Conservation (phyloP, 371 early-diverging fungal species). For the Rhizomucor miehei region DNA sequence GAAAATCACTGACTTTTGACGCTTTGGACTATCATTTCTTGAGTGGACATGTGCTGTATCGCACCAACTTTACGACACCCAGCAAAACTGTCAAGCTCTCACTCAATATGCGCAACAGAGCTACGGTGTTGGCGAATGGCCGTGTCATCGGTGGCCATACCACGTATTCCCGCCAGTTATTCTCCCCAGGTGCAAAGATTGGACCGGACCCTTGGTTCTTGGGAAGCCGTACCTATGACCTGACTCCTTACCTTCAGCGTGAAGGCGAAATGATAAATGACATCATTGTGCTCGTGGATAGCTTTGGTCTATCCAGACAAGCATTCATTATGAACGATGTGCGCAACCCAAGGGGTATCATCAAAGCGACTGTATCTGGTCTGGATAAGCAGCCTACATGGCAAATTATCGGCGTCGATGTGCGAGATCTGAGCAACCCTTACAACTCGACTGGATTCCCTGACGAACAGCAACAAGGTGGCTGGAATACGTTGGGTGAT, state of each 20-base stretch:
- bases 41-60: constrained; percentile 69
- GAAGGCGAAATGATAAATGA: constrained; percentile 43
- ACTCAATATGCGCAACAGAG: constrained; percentile 71
- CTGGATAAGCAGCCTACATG: constrained; percentile 42
- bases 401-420: constrained; percentile 82
- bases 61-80: constrained; percentile 24
- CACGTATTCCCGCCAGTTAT: constrained; percentile 65
- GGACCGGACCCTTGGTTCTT: constrained; percentile 70
- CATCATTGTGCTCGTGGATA: constrained; percentile 70
- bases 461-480: constrained; percentile 49
- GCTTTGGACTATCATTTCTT: constrained; percentile 62
- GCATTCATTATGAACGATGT: constrained; percentile 77
- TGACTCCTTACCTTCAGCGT: constrained; percentile 25
- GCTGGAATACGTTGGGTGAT: constrained; percentile 20
- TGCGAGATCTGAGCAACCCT: constrained; percentile 48
- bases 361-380: constrained; percentile 56
- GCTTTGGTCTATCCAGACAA: constrained; percentile 74
- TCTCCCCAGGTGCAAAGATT: constrained; percentile 63
- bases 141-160: constrained; percentile 74
- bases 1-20: constrained; percentile 20
- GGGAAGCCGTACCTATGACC: constrained; percentile 50
- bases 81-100: constrained; percentile 35
- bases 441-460: constrained; percentile 74
- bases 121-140: constrained; percentile 69
- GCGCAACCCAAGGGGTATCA: constrained; percentile 73